Base-by-base conservation (phyloP, 495 filamentous ascomycete genomes). In the Rhizodiscina lignyota region DNA sequence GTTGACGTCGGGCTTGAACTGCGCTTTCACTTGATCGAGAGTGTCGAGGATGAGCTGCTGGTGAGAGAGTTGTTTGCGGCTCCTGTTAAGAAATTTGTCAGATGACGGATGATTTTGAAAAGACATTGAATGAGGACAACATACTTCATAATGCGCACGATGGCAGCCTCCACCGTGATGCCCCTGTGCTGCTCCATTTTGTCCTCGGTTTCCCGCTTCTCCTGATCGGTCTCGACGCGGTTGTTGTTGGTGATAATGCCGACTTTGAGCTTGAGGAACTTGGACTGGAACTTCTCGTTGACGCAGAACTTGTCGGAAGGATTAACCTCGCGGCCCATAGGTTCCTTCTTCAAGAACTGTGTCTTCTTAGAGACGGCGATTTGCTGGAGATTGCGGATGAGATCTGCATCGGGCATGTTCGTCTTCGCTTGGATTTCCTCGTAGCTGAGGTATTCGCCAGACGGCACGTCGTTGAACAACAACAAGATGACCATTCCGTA, bases 111-210 rank as follows among this genome's bases (percentile, higher is more conserved):
- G n/a, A n/a, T n/a, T n/a, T n/a, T n/a, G n/a, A n/a, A n/a, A n/a
- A n/a, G n/a, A n/a, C n/a, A n/a, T 38, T 45, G 43, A 46, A 24
- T 11, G 33, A 4, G n/a, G n/a, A n/a, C 21, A 38, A 65, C 72
- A 46, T 68, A 93, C 86, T 94, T 93, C 86, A 94, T 94, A 50
- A 87, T 91, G 12, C 86, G 64, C 24, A 99, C 91, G 37, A 99
- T 61, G 4, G 83, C 83, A 26, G 89, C 85, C 49, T 96, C 89
- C 33, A 93, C 79, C 15, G 72, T 67, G 29, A 76, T 74, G 8
- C 65, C 72, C 15, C 89, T 65, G 24, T 77, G 77, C 39, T 87
- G 76, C 36, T 84, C 74, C 47, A 86, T 85, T 51, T 82, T 86
- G 47, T 79, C 74, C 54, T 92, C 82, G 1, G 89, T 96, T 42